Evolutionary conservation across 2,329 filamentous ascomycete species (phyloP).

Genomic region (Alternaria dauci): DNA sequence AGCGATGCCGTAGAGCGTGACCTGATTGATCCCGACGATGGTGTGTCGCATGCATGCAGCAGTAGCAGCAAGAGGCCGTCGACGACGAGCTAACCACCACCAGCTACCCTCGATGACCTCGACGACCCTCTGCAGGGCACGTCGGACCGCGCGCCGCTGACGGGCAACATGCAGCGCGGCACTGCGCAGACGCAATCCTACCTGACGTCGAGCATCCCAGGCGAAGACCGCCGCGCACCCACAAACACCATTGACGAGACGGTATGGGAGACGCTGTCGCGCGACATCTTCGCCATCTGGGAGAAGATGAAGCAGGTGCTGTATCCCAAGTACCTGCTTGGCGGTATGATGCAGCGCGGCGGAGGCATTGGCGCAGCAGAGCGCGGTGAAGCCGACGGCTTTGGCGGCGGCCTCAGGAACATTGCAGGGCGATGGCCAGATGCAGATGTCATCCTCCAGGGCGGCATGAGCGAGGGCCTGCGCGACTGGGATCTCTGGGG

Average conservation of each 20-base stretch:
- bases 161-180: conserved; percentile 77
- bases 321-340: conserved; percentile 91
- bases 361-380: conserved; percentile 67
- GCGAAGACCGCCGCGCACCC: conserved; percentile 88
- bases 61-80: background rate
- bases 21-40: conserved; percentile 63
- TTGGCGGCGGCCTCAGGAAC: conserved; percentile 59
- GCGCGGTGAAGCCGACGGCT: conserved; percentile 59
- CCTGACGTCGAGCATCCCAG: conserved; percentile 86
- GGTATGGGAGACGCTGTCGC: conserved; percentile 95
- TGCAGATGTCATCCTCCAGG: conserved; percentile 70
- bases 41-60: conserved; percentile 45
- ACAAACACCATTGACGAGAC: conserved; percentile 96
- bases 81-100: conserved; percentile 20
- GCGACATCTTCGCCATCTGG: conserved; percentile 93
- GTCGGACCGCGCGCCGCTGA: conserved; percentile 79
- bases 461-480: conserved; percentile 85
- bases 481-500: conserved; percentile 99
- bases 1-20: conserved; percentile 58
- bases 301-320: conserved; percentile 98
- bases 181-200: conserved; percentile 74
- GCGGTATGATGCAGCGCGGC: conserved; percentile 67
- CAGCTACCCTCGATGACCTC: conserved; percentile 88
- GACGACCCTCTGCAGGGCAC: conserved; percentile 80
- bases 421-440: conserved; percentile 72